Evolutionary conservation across 2,329 filamentous ascomycete species (phyloP), one percentile per base, ranked within the genome.

Genomic region (Podosphaera fusca): DNA sequence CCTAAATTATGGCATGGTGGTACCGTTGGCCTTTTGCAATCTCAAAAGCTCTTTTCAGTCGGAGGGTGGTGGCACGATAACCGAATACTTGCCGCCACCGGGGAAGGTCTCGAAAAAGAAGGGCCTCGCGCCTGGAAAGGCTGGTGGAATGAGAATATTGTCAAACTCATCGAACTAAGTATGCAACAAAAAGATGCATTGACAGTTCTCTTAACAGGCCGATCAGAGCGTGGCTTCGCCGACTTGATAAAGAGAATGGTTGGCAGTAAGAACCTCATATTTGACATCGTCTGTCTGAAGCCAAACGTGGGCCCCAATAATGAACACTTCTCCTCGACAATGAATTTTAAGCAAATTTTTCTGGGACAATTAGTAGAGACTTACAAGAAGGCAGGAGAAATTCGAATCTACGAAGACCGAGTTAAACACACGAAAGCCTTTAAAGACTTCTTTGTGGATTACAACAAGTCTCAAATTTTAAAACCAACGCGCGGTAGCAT

Each of bases 31-130:
- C 76, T 81, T 59, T 74, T 98, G 9, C 81, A 85, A 59, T 81
- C 76, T 52, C 82, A 85, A 61, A 85, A 94, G 61, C 75, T 78
- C 56, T 86, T 96, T 63, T 73, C 81, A 60, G 85, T 84, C 62
- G 90, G 89, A 62, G 88, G 90, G 60, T 98, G 92, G 92, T 98
- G 92, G 92, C 92, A 98, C 70, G 89, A 96, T 66, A 78, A 80
- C 49, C 80, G 80, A 61, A 89, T 98, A 60, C 80, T 98, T 31
- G 80, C 84, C 9, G 82, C 89, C 1, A 95, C 88, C 0, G 92
- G 92, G 56, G 78, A 87, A 58, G 92, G 92, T 14, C 68, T 83
- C 4, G 86, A 87, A 55, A 79, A 78, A 58, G 92, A 96, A 70
- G 89, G 96, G 68, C 73, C 77, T 47, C 80, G 81, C 31, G 89